phyloP scores from a whole-genome alignment of 768 basidiomycete genomes.

The Calocera viscosa region DNA sequence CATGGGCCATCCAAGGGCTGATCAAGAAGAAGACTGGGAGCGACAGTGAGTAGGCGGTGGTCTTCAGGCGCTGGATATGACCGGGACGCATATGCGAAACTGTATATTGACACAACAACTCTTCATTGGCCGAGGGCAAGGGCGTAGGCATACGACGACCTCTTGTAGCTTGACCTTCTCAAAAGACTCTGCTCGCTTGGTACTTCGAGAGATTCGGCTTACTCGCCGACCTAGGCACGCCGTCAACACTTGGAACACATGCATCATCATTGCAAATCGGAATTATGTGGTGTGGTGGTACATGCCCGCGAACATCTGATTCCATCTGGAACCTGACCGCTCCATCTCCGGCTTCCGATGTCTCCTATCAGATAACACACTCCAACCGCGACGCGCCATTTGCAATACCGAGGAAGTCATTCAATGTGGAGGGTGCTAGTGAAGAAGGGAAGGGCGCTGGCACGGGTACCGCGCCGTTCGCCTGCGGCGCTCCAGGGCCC shows the following conservation, averaged over 20 bases:
- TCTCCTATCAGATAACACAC: slow-evolving; percentile 5
- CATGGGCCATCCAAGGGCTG: slow-evolving; percentile 7
- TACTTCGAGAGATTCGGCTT: background rate
- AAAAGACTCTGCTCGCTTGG: background rate
- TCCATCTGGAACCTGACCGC: background rate
- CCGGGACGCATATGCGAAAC: background rate
- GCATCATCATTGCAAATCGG: slow-evolving; percentile 4
- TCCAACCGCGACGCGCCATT: slow-evolving; percentile 12
- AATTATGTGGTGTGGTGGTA: background rate
- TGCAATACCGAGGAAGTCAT: slow-evolving; percentile 8
- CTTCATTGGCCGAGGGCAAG: background rate
- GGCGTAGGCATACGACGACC: background rate
- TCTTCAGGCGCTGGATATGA: background rate
- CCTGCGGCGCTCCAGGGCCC: background rate
- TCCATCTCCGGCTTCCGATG: background rate
- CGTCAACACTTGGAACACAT: background rate
- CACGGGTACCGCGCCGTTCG: background rate
- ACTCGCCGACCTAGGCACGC: background rate
- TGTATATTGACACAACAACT: background rate
- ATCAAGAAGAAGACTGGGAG: background rate
- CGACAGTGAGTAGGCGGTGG: background rate
- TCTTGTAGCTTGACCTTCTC: background rate
- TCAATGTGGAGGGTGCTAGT: slow-evolving; percentile 9
- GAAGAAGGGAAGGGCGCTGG: background rate
- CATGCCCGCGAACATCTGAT: background rate